phyloP scores from a whole-genome alignment of 2,329 filamentous ascomycete genomes.

The Grosmannia clavigera region DNA sequence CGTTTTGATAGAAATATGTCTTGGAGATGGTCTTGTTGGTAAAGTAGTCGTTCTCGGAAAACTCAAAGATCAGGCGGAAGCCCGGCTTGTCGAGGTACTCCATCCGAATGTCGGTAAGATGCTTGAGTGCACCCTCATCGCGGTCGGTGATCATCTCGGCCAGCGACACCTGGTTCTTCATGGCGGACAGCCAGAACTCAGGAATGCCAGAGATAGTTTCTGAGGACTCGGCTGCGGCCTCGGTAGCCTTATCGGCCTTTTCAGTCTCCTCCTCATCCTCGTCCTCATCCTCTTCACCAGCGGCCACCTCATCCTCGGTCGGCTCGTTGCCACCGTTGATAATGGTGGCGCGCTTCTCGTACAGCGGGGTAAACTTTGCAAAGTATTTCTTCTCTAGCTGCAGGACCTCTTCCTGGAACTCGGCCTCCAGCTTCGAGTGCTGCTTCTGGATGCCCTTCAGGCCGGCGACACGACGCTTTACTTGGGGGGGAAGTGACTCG shows the following conservation, averaged over 20 bases:
- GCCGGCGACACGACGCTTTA: slow-evolving; percentile 86
- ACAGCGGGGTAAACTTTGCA: slow-evolving; percentile 93
- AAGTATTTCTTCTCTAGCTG: slow-evolving; percentile 99
- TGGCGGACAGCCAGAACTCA: slow-evolving; percentile 98
- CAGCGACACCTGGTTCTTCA: slow-evolving; percentile 98
- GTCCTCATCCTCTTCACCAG: slow-evolving; percentile 70
- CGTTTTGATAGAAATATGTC: slow-evolving; percentile 98
- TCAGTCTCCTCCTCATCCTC: slow-evolving; percentile 47
- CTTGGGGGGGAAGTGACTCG: slow-evolving; percentile 79
- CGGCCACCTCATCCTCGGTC: slow-evolving; percentile 73
- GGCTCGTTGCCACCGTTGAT: slow-evolving; percentile 82
- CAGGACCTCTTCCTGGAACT: slow-evolving; percentile 97
- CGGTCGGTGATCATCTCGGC: slow-evolving; percentile 98
- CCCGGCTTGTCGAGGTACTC: slow-evolving; percentile 97
- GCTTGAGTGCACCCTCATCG: slow-evolving; percentile 86
- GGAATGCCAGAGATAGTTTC: slow-evolving; percentile 67
- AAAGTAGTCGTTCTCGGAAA: slow-evolving; percentile 91
- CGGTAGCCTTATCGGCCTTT: slow-evolving; percentile 39
- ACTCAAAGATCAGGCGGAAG: slow-evolving; percentile 97
- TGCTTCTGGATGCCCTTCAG: slow-evolving; percentile 98
- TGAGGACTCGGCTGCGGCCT: slow-evolving; percentile 29
- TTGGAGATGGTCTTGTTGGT: slow-evolving; percentile 95
- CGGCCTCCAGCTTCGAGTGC: slow-evolving; percentile 92
- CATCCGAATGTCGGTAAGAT: slow-evolving; percentile 89
- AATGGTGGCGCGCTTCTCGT: slow-evolving; percentile 87